Evolutionary conservation across 768 basidiomycete genomes (phyloP).

Genomic region (Sporobolomyces roseus): DNA sequence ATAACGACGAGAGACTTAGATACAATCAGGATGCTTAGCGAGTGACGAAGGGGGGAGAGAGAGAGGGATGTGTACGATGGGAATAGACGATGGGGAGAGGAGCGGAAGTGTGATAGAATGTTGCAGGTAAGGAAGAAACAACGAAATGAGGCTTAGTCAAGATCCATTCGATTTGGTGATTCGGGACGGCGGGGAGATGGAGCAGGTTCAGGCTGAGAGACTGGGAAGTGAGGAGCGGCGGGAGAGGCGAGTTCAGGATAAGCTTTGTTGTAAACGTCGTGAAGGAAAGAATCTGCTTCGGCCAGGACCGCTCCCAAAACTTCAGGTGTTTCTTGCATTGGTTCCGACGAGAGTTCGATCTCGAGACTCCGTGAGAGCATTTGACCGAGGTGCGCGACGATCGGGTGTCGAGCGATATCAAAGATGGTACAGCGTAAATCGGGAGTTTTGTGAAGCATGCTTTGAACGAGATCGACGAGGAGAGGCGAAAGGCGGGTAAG

Average conservation of each 20-base stretch:
- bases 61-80: too few species aligned
- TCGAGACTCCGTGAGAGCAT: slow-evolving; percentile 27
- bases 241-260: slow-evolving; percentile 27
- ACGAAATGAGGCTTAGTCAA: background rate
- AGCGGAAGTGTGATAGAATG: background rate
- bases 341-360: background rate
- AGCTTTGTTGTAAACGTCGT: slow-evolving; percentile 56
- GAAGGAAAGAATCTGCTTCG: slow-evolving; percentile 62
- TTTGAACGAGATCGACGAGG: slow-evolving; percentile 63
- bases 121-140: background rate
- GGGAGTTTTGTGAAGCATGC: slow-evolving; percentile 75
- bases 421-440: slow-evolving; percentile 58
- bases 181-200: background rate
- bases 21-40: too few species aligned
- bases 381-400: slow-evolving; percentile 51
- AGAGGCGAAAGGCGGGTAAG: slow-evolving; percentile 57
- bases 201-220: background rate
- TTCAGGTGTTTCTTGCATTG: slow-evolving; percentile 51
- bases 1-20: too few species aligned
- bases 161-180: slow-evolving; percentile 5
- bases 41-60: too few species aligned
- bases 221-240: slow-evolving; percentile 27
- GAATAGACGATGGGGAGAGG: background rate
- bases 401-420: slow-evolving; percentile 60
- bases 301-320: slow-evolving; percentile 53